Evolutionary conservation across 345 rosid genomes (phyloP).

Genomic region (Nasturtium officinale): DNA sequence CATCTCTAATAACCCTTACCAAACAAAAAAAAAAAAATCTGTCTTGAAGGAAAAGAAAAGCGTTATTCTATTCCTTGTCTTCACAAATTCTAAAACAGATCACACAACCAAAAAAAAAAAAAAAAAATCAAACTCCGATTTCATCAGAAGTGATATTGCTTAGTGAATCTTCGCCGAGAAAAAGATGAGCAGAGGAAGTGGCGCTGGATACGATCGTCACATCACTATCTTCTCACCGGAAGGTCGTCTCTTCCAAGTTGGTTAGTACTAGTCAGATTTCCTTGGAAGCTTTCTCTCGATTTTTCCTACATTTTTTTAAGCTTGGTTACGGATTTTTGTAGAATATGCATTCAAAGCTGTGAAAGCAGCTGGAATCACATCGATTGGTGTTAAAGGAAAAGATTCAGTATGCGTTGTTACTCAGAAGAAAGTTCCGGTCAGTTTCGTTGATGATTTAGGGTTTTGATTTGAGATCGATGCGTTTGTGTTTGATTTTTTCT

Average conservation of each 20-base stretch:
- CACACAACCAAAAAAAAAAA: not conserved
- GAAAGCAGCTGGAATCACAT: conserved; percentile 91
- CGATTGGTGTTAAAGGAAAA: conserved; percentile 93
- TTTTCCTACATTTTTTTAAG: not conserved
- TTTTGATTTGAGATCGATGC: conserved; percentile 8
- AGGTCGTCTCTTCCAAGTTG: conserved; percentile 92
- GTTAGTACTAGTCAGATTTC: conserved; percentile 42
- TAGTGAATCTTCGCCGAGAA: conserved; percentile 11
- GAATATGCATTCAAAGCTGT: conserved; percentile 99
- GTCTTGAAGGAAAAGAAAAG: conserved; percentile 46
- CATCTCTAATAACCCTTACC: too few relatives aligned
- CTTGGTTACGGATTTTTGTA: conserved; percentile 32
- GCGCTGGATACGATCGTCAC: conserved; percentile 87
- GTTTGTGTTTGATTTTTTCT: not conserved
- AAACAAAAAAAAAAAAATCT: not conserved
- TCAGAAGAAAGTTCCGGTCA: conserved; percentile 98
- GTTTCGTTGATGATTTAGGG: conserved; percentile 33
- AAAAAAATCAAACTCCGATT: not conserved
- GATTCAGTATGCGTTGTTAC: conserved; percentile 97
- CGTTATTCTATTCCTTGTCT: conserved; percentile 9
- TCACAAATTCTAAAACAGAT: conserved; percentile 13
- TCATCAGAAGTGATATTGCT: not conserved
- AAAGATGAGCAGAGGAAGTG: conserved; percentile 85
- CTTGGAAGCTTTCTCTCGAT: not conserved
- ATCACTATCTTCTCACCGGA: conserved; percentile 89